Base-by-base conservation (phyloP, 208 protist genomes). In the Trypanosoma grayi region DNA sequence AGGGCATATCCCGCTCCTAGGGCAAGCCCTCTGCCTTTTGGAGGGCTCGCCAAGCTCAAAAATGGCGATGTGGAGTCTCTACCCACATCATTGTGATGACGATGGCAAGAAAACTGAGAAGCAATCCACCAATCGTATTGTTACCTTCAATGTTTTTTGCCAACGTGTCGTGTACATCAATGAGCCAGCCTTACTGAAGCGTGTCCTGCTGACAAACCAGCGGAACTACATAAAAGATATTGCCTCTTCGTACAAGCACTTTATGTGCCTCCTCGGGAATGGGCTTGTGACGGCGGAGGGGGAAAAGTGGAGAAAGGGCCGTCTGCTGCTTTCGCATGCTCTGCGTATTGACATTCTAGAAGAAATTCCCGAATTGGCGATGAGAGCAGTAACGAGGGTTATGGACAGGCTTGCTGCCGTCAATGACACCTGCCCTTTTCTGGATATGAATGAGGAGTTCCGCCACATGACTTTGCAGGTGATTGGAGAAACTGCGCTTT, bases 401-500 rank as follows among this genome's bases (percentile, higher is more conserved):
- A 80, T 86, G 70, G 28, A 81, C 25, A 91, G 90, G 55, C 47
- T 92, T 27, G 70, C 55, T 47, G 28, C 56, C 34, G 27, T 70
- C 34, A 45, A 70, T 22, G 11, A 36, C 4, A 33, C 46, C 16
- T 4, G 20, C 16, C 68, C 73, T 13, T 88, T 73, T 55, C 59
- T 94, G n/a, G 87, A 92, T 56, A 59, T 96, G 33, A 87, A 83
- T 53, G 90, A 94, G 63, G 87, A 94, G 69, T 96, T 90, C 64
- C 83, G 90, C 47, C 87, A 92, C 71, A 87, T 96, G 85, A 96
- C 87, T 36, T 73, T 94, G 41, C 85, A 92, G 70, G 87, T 96
- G 3, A 94, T 94, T 58, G 85, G 87, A 20, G 77, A 96, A 72
- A 89, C 74, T 36, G 79, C 77, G 0, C 77, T 96, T 27, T 93